Evolutionary conservation across 805 yeast species (phyloP).

Genomic region (Peterozyma toletana): DNA sequence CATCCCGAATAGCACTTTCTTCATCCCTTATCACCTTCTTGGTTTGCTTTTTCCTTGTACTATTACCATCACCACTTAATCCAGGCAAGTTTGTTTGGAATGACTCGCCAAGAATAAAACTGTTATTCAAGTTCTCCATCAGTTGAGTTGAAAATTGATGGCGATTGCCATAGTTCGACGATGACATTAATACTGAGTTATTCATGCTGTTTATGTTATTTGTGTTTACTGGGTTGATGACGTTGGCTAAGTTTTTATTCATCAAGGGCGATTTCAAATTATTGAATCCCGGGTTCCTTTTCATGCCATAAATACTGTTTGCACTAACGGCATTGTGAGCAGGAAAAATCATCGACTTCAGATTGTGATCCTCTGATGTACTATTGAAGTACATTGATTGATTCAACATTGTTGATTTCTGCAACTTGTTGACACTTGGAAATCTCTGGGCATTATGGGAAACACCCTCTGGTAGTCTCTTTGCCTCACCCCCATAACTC

Average conservation of each 20-base stretch:
- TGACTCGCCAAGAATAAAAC: slow-evolving; percentile 34
- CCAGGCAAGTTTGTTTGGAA: slow-evolving; percentile 29
- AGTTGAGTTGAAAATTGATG: too few species aligned
- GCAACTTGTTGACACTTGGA: too few species aligned
- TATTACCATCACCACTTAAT: slow-evolving; percentile 3
- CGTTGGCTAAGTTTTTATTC: too few species aligned
- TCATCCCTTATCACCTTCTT: slow-evolving; percentile 4
- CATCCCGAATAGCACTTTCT: slow-evolving; percentile 22
- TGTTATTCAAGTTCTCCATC: slow-evolving; percentile 16
- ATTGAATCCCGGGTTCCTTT: slow-evolving; percentile 5
- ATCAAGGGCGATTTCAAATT: too few species aligned
- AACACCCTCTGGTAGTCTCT: slow-evolving; percentile 10
- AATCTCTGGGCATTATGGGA: too few species aligned
- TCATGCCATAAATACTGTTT: slow-evolving; percentile 3
- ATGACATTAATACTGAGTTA: slow-evolving; percentile 7
- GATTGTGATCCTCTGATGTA: background rate
- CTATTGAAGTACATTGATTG: too few species aligned
- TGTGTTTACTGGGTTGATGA: slow-evolving; percentile 7
- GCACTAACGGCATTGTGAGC: slow-evolving; percentile 13
- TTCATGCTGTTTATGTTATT: slow-evolving; percentile 11
- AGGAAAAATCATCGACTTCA: slow-evolving; percentile 5
- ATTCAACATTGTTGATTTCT: slow-evolving; percentile 8
- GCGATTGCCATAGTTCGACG: too few species aligned
- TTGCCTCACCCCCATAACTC: slow-evolving; percentile 55
- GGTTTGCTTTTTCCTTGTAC: slow-evolving; percentile 19